phyloP scores from a whole-genome alignment of 352 stramenopile genomes.

The Thraustochytrium striatum region DNA sequence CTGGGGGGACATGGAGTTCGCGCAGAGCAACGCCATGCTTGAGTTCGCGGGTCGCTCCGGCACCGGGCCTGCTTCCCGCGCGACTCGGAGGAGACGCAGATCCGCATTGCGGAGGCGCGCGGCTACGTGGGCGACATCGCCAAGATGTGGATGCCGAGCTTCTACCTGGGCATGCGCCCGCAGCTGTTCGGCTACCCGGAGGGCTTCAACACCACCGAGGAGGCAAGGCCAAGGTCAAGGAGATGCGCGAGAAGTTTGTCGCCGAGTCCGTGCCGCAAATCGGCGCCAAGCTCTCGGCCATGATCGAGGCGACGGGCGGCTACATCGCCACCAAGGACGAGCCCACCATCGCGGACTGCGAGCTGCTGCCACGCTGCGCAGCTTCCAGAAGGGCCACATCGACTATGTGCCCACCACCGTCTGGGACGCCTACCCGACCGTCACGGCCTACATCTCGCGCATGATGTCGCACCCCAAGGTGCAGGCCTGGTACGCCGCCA shows the following conservation, averaged over 20 bases:
- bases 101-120: constrained; percentile 56
- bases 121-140: constrained; percentile 58
- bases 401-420: constrained; percentile 58
- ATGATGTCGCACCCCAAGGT: constrained; percentile 56
- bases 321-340: constrained; percentile 53
- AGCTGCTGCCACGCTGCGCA: constrained; percentile 52
- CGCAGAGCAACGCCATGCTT: constrained; percentile 59
- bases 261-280: constrained; percentile 55
- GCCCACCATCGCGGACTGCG: constrained; percentile 63
- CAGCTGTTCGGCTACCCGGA: constrained; percentile 55
- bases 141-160: constrained; percentile 49
- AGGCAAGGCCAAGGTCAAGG: constrained; percentile 56
- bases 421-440: constrained; percentile 54
- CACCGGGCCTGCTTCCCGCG: constrained; percentile 53
- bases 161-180: constrained; percentile 59
- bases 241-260: constrained; percentile 56
- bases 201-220: constrained; percentile 53
- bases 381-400: constrained; percentile 58
- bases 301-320: constrained; percentile 55
- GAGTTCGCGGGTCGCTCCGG: constrained; percentile 52
- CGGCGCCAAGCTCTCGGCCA: constrained; percentile 51
- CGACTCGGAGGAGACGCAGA: constrained; percentile 52
- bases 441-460: constrained; percentile 58
- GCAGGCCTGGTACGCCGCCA: constrained; percentile 55
- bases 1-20: constrained; percentile 55